These are phyloP conservation scores for Wickerhamia fluorescens DNA, from an alignment of 805 yeast genomes.

Conservation along the genomic window DNA sequence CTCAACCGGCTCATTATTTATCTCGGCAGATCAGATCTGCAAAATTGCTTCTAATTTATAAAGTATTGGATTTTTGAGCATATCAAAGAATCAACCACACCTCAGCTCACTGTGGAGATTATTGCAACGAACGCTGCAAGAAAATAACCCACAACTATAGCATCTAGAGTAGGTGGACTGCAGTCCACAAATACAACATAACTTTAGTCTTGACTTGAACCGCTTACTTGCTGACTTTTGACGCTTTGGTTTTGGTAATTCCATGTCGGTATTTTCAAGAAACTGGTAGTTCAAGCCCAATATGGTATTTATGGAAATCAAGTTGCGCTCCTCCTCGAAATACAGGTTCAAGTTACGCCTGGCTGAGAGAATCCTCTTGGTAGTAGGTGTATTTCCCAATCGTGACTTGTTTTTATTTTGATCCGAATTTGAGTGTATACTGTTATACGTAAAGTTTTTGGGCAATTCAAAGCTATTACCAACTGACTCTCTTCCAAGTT, in stretches of 20 bases:
- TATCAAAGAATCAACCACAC: no score
- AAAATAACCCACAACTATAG: constrained; percentile 31
- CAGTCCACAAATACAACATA: constrained; percentile 37
- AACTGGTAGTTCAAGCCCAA: constrained; percentile 34
- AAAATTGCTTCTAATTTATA: no score
- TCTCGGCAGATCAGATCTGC: no score
- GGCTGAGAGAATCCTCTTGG: constrained; percentile 36
- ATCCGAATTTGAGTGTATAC: constrained; percentile 18
- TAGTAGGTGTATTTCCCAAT: constrained; percentile 37
- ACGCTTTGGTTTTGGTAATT: constrained; percentile 9
- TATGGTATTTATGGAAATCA: constrained; percentile 36
- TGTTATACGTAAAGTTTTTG: constrained; percentile 31
- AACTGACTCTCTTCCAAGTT: constrained; percentile 27
- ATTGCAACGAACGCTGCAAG: constrained; percentile 35
- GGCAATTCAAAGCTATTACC: constrained; percentile 33
- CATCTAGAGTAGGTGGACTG: constrained; percentile 33
- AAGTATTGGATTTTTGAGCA: no score
- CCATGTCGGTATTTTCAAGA: constrained; percentile 25
- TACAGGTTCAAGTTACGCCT: constrained; percentile 37
- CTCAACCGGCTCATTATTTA: no score
- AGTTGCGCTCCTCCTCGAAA: constrained; percentile 39
- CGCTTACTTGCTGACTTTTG: constrained; percentile 7
- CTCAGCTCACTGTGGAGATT: constrained; percentile 36
- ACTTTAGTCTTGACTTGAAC: constrained; percentile 26
- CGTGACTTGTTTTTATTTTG: constrained; percentile 20